Percentiles rank a stretch among this genome's conserved stretches.
Conservation (phyloP, 2,329 filamentous ascomycete genomes). For the Albophoma yamanashiensis region DNA sequence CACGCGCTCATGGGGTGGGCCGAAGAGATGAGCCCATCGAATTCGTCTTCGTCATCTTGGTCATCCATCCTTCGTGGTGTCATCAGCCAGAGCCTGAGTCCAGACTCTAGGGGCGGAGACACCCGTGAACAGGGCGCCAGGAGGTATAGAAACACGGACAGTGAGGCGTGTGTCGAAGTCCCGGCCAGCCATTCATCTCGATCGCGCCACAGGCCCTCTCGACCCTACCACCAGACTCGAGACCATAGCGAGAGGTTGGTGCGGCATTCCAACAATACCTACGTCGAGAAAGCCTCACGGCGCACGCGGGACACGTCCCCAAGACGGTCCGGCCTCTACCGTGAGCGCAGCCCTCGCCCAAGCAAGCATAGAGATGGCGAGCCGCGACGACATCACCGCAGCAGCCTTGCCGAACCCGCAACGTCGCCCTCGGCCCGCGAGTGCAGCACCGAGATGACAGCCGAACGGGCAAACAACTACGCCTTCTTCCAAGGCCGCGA, state of each 20-base stretch:
- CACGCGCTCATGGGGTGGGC: constrained; percentile 41
- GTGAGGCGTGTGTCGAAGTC: constrained; percentile 1
- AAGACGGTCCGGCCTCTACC: neutral
- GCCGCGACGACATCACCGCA: neutral
- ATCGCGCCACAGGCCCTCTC: neutral
- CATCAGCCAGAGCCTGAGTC: constrained; percentile 1
- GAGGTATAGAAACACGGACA: neutral
- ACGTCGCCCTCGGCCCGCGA: constrained; percentile 1
- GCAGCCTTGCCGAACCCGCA: neutral
- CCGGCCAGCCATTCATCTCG: neutral
- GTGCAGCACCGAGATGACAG: neutral
- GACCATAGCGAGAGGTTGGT: neutral
- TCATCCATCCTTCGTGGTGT: constrained; percentile 1
- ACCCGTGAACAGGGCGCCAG: neutral
- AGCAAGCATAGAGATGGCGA: neutral
- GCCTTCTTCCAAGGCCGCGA: constrained; percentile 15
- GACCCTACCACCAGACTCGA: neutral
- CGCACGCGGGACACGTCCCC: neutral
- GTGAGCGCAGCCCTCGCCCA: neutral
- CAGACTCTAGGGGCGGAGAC: neutral
- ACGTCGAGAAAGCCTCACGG: neutral
- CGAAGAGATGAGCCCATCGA: constrained; percentile 7
- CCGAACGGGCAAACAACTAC: constrained; percentile 15
- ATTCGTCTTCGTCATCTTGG: neutral
- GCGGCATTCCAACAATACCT: neutral